phyloP scores from a whole-genome alignment of 1,284 basidiomycete species.

The Apiotrichum laibachii region DNA sequence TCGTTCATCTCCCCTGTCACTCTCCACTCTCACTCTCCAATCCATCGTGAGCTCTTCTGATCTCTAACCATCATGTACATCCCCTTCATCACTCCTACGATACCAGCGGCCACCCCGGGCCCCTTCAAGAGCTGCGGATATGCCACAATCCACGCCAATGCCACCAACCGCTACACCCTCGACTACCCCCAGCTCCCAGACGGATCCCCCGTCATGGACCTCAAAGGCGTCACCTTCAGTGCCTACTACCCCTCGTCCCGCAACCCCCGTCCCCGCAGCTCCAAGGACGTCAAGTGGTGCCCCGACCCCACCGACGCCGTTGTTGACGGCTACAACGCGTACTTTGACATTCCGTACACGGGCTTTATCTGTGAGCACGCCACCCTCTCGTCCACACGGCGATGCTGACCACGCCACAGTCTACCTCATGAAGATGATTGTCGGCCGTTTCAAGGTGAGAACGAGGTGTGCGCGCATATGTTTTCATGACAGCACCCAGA shows the following conservation, averaged over 20 bases:
- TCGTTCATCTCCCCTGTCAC: too few species aligned
- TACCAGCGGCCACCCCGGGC: constrained; percentile 2
- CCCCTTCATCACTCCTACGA: constrained; percentile 1
- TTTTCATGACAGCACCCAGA: too few species aligned
- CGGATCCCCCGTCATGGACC: background rate
- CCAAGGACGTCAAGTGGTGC: background rate
- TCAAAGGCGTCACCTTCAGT: background rate
- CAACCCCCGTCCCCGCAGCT: too few species aligned
- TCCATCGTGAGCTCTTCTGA: too few species aligned
- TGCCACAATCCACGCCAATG: background rate
- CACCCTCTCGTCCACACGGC: too few species aligned
- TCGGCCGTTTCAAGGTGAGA: constrained; percentile 3
- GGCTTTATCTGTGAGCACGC: background rate
- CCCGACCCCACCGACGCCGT: background rate
- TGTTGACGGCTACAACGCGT: constrained; percentile 1
- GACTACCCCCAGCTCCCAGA: background rate
- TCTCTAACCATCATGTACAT: constrained; percentile 1
- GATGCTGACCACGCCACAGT: background rate
- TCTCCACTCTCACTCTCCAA: too few species aligned
- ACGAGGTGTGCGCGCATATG: too few species aligned
- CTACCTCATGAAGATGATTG: background rate
- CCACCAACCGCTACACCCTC: background rate
- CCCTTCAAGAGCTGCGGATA: constrained; percentile 4
- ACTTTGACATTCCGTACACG: background rate
- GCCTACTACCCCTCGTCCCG: constrained; percentile 3